Evolutionary conservation across 139 green algal species (phyloP).

Genomic region (Asterochloris erici): DNA sequence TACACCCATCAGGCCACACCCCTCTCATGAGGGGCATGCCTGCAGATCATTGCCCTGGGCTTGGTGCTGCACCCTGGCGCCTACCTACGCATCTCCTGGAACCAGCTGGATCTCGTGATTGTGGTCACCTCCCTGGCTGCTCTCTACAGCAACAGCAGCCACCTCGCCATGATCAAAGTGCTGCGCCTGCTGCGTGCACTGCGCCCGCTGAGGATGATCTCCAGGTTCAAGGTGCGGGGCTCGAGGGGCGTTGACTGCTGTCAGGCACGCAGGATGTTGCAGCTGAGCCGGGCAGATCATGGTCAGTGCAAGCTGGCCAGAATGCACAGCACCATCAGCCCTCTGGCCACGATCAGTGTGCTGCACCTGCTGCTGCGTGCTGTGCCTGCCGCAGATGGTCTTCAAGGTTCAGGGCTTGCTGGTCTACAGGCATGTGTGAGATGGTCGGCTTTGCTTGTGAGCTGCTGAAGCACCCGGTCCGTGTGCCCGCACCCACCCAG

Average conservation of each 20-base stretch:
- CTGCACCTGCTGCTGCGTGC: no score
- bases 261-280: background rate
- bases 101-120: constrained; percentile 72
- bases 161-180: constrained; percentile 25
- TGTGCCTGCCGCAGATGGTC: no score
- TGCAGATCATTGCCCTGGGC: constrained; percentile 36
- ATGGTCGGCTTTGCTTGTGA: no score
- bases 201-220: constrained; percentile 44
- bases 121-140: constrained; percentile 48
- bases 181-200: constrained; percentile 65
- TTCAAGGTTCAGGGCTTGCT: no score
- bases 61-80: constrained; percentile 37
- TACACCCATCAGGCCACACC: no score
- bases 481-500: no score
- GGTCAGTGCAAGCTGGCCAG: no score
- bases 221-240: constrained; percentile 20
- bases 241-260: background rate
- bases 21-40: background rate
- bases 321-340: no score
- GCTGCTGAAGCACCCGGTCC: no score
- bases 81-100: constrained; percentile 66
- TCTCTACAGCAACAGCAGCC: constrained; percentile 18
- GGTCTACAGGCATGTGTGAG: no score
- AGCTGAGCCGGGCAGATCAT: no score
- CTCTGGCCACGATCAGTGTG: no score